Evolutionary conservation across 176 grass and related monocot species (phyloP), one percentile per base, ranked within the genome.

Genomic region (Cenchrus fungigraminus): DNA sequence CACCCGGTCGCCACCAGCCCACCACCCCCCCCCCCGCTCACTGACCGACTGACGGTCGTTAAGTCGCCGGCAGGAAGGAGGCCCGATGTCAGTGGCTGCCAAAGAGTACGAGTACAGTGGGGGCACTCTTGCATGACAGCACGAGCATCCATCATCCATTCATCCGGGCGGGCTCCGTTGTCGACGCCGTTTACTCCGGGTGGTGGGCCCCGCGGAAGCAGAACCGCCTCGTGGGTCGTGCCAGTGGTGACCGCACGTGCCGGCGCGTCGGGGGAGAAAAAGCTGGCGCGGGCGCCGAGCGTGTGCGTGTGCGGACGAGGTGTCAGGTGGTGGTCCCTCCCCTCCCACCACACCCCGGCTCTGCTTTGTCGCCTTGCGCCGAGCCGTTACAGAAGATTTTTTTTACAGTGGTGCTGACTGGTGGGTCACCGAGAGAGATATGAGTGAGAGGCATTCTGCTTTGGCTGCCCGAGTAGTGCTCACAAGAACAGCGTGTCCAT

Each of bases 311-410:
- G 20, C 69, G 44, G n/a, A 4, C 12, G 69, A 4, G n/a, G 45
- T 72, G 69, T 72, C 69, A 72, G 69, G 69, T 72, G 45, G 69
- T 71, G 68, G 68, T 46, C 68, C 43, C 68, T 2, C 12, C 37
- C 37, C 68, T 2, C 12, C 37, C 37, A 40, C 37, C 37, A 40
- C 37, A 25, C 25, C 3, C 42, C 44, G 20, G 22, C 69, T 72
- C 69, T 3, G 8, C 37, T n/a, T 71, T 71, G 68, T 71, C 68
- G 68, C 68, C 68, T 72, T 72, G 69, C 44, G 6, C 44, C 1
- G 43, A 19, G 43, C 44, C 68, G 42, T 71, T 71, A 45, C 67
- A n/a, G 45, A 37, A 37, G 34, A 37, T 37, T 25, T 25, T 25
- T 25, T 25, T 25, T 25, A 25, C 37, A 40, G 45, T 46, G 45